These are phyloP conservation scores for Inosperma sp. DNA, from an alignment of 768 basidiomycete species.

Conservation along the genomic window DNA sequence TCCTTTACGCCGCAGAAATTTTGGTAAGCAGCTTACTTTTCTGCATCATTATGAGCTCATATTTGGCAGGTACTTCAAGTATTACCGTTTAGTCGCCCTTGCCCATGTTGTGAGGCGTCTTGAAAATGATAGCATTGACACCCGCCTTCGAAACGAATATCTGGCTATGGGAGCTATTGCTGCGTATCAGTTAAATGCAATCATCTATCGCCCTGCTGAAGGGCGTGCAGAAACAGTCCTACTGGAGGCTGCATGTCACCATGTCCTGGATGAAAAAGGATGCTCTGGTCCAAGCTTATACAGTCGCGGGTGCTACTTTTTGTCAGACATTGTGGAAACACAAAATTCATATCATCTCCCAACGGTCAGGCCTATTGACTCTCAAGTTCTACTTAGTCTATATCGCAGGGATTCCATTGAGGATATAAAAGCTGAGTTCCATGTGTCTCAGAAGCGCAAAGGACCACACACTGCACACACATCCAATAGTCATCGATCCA, in stretches of 20 bases:
- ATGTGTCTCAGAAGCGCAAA: neutral
- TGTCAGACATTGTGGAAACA: neutral
- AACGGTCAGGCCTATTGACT: neutral
- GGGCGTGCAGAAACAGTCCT: neutral
- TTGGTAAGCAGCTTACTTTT: neutral
- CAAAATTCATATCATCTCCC: neutral
- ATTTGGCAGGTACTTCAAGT: neutral
- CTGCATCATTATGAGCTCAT: neutral
- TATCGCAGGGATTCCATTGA: neutral
- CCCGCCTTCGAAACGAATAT: neutral
- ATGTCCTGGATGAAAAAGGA: neutral
- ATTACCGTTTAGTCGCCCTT: neutral
- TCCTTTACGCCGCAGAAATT: neutral
- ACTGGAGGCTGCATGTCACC: neutral
- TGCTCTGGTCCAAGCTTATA: neutral
- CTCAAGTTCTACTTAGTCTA: neutral
- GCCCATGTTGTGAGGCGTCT: neutral
- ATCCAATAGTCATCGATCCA: neutral
- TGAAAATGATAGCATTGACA: neutral
- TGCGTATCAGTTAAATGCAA: neutral
- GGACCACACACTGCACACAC: neutral
- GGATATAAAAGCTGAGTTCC: neutral
- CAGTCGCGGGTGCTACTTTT: neutral
- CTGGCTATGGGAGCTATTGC: neutral
- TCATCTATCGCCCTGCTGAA: conserved; percentile 2